phyloP scores from a whole-genome alignment of 225 moss, liverwort and hornwort species.

The Marchantia polymorpha region DNA sequence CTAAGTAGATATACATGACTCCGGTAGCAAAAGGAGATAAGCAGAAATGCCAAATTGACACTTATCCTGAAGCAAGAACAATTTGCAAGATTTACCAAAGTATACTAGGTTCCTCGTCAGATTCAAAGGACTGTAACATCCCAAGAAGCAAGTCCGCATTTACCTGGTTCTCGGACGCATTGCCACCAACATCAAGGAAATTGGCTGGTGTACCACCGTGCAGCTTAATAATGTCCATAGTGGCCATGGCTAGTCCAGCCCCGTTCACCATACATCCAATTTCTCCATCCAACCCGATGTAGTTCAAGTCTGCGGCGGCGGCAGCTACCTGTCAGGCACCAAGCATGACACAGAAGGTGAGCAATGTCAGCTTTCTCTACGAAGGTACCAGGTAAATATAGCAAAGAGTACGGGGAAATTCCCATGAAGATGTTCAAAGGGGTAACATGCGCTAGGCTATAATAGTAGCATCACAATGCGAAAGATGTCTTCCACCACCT shows the following conservation, averaged over 20 bases:
- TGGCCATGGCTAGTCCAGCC: slow-evolving; percentile 98
- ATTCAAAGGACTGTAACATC: not conserved
- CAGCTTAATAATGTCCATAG: slow-evolving; percentile 98
- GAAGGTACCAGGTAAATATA: too few relatives aligned
- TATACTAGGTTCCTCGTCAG: not conserved
- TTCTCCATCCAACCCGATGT: slow-evolving; percentile 94
- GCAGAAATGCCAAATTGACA: not conserved
- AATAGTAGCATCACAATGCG: too few relatives aligned
- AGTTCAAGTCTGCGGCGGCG: slow-evolving; percentile 84
- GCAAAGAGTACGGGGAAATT: too few relatives aligned
- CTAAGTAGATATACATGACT: not conserved
- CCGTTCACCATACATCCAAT: slow-evolving; percentile 99
- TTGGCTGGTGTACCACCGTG: slow-evolving; percentile 97
- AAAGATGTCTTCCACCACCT: too few relatives aligned
- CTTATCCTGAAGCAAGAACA: not conserved
- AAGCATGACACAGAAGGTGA: not conserved
- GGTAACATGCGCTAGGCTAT: too few relatives aligned
- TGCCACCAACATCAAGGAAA: slow-evolving; percentile 97
- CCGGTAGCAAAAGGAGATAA: not conserved
- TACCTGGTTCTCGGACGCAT: slow-evolving; percentile 87
- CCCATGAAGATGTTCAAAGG: too few relatives aligned
- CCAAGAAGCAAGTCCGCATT: not conserved
- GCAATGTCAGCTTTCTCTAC: too few relatives aligned
- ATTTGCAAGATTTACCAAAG: not conserved
- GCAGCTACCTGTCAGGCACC: slow-evolving; percentile 63